These are phyloP conservation scores for Escallonia rubra DNA, from an alignment of 129 eudicot species.

Conservation along the genomic window DNA sequence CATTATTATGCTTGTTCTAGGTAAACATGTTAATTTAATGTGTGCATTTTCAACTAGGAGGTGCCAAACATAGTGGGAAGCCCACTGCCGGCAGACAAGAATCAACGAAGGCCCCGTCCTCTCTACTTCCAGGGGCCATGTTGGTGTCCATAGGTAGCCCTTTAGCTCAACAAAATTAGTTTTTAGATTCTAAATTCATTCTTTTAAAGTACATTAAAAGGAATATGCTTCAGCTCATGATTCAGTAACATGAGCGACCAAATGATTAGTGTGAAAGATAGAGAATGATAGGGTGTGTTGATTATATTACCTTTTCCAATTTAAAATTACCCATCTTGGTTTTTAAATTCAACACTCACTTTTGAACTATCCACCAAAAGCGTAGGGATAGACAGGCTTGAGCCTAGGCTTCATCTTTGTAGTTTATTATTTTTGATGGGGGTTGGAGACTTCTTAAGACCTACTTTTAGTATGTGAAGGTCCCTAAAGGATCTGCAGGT, in stretches of 20 bases:
- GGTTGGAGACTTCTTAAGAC: not conserved
- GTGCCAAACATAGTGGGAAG: conserved; percentile 32
- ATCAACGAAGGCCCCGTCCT: conserved; percentile 42
- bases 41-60: not conserved
- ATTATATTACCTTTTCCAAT: conserved; percentile 16
- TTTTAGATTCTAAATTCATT: conserved; percentile 33
- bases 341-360: conserved; percentile 57
- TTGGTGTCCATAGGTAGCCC: conserved; percentile 18
- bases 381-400: no score
- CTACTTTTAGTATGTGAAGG: not conserved
- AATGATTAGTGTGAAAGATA: conserved; percentile 33
- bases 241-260: conserved; percentile 71
- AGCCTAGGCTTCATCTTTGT: not conserved
- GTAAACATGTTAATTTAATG: not conserved
- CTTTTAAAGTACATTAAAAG: conserved; percentile 6
- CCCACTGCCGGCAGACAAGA: conserved; percentile 58
- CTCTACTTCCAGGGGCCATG: conserved; percentile 55
- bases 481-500: not conserved
- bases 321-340: conserved; percentile 14
- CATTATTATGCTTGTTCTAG: not conserved
- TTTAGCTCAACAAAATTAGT: conserved; percentile 16
- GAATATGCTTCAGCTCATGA: conserved; percentile 42
- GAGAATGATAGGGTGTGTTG: conserved; percentile 26
- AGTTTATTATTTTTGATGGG: not conserved
- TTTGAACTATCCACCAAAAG: conserved; percentile 1